Base-by-base conservation (phyloP, 129 eudicot genomes). In the Escallonia herrerae region DNA sequence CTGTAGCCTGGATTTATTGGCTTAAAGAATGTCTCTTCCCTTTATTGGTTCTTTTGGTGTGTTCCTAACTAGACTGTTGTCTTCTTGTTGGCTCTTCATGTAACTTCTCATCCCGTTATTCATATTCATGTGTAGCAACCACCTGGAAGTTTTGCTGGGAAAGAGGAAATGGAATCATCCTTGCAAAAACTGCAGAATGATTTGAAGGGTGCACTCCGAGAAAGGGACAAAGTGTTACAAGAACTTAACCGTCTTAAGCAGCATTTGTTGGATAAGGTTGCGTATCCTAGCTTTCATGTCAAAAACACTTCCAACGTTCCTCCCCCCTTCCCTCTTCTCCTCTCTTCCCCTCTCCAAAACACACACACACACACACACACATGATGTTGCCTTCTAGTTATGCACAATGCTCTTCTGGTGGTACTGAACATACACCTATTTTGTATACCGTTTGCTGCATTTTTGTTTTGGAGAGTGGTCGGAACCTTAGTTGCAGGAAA, bases 261-360 rank as follows among this genome's bases (percentile, higher is more conserved):
- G 77, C 99, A 93, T 78, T 86, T 93, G 63, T 79, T 93, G 53
- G 95, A 93, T 53, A 93, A 93, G 99, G 99, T 93, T 54, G 42
- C 40, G 9, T 40, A 43, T 37, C 71, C 51, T 60, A 14, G 47
- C 40, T 5, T 64, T 58, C 45, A n/a, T 49, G 51, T 49, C 12
- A 55, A 40, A 60, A 33, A 12, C 33, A 22, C 33, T 22, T 22
- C 33, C 33, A 22, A 22, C 33, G 33, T n/a, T n/a, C n/a, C n/a
- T n/a, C n/a, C n/a, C n/a, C n/a, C n/a, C n/a, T n/a, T n/a, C n/a
- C n/a, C n/a, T n/a, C n/a, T n/a, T n/a, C n/a, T n/a, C n/a, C n/a
- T n/a, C n/a, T n/a, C n/a, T n/a, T n/a, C n/a, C n/a, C n/a, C n/a
- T n/a, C n/a, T n/a, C n/a, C n/a, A n/a, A n/a, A n/a, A n/a, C n/a